phyloP scores from a whole-genome alignment of 345 rosid species.

The Bruguiera parviflora region DNA sequence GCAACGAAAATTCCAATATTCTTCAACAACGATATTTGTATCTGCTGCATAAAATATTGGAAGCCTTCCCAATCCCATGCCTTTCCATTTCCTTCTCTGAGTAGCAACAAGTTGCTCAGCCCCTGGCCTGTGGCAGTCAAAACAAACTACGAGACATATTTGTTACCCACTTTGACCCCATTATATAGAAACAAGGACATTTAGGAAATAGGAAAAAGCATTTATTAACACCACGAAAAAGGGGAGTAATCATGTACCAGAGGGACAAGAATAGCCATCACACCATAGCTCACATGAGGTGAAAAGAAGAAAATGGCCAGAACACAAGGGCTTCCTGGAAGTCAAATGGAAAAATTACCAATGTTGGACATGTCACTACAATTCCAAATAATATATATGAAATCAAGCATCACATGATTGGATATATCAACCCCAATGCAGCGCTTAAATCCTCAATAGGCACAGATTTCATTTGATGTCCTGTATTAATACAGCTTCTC shows the following conservation, averaged over 20 bases:
- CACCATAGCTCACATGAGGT: conserved; percentile 81
- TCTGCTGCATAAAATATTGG: conserved; percentile 74
- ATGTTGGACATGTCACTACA: not conserved
- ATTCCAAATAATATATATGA: too few relatives aligned
- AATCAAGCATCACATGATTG: too few relatives aligned
- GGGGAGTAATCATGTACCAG: conserved; percentile 43
- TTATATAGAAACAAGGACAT: not conserved
- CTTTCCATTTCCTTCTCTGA: conserved; percentile 47
- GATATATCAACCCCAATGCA: too few relatives aligned
- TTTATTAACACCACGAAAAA: not conserved
- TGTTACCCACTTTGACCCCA: conserved; percentile 18
- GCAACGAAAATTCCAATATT: not conserved
- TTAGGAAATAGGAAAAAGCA: not conserved
- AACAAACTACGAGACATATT: conserved; percentile 63
- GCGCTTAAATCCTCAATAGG: too few relatives aligned
- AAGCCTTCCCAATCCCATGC: conserved; percentile 61
- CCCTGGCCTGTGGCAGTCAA: conserved; percentile 70
- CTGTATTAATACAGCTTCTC: too few relatives aligned
- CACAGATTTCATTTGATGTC: too few relatives aligned
- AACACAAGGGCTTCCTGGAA: conserved; percentile 94
- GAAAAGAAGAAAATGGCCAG: conserved; percentile 84
- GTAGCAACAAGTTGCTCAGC: conserved; percentile 50
- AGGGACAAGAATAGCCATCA: conserved; percentile 88
- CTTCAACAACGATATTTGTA: conserved; percentile 43
- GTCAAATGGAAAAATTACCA: conserved; percentile 12